A percentile compares a stretch with the other conserved stretches of the same genome.
These are phyloP conservation scores for Coniophora puteana DNA, from an alignment of 1,284 basidiomycete species.

Conservation along the genomic window DNA sequence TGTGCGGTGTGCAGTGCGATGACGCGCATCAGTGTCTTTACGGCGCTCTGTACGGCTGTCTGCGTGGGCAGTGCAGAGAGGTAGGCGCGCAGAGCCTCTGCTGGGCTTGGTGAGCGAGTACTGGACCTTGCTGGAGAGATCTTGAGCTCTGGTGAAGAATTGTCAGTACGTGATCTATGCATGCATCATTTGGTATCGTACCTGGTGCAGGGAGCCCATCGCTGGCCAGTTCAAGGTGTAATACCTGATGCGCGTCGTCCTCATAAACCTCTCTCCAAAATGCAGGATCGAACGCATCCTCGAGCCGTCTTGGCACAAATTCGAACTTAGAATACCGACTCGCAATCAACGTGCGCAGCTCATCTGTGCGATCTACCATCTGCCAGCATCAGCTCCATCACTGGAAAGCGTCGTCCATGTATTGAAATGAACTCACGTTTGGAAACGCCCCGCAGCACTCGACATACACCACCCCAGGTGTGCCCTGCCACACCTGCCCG, in stretches of 20 bases:
- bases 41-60: conserved; percentile 65
- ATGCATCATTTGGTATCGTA: background rate
- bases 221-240: conserved; percentile 38
- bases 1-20: conserved; percentile 68
- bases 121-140: conserved; percentile 23
- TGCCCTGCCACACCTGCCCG: conserved; percentile 53
- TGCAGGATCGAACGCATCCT: conserved; percentile 57
- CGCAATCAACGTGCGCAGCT: conserved; percentile 40
- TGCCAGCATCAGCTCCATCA: conserved; percentile 25
- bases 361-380: conserved; percentile 48
- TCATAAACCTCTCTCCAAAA: conserved; percentile 54
- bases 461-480: conserved; percentile 55
- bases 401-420: conserved; percentile 9
- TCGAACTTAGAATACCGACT: conserved; percentile 44
- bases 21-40: conserved; percentile 63
- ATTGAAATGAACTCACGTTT: conserved; percentile 38
- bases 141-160: conserved; percentile 26
- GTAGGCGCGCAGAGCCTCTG: conserved; percentile 51
- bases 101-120: conserved; percentile 30
- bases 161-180: too few relatives aligned
- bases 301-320: conserved; percentile 52
- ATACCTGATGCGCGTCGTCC: conserved; percentile 13
- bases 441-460: conserved; percentile 56
- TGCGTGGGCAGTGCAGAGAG: conserved; percentile 73
- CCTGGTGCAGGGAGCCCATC: conserved; percentile 39